These are phyloP conservation scores for Chenopodium album DNA, from an alignment of 148 eudicot species.

Conservation along the genomic window DNA sequence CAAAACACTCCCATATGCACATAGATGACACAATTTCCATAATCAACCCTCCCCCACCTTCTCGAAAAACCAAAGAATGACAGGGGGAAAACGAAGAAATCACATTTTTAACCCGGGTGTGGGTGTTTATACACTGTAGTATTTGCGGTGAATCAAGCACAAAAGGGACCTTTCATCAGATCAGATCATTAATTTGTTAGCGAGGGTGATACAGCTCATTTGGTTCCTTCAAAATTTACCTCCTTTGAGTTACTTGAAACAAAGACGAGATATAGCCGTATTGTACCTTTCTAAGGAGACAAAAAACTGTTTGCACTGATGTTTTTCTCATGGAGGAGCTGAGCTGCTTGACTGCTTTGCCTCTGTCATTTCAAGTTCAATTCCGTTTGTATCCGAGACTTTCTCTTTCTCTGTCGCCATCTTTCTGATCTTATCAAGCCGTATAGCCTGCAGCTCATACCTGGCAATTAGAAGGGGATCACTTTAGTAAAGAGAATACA, in stretches of 20 bases:
- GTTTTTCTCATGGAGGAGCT: conserved; percentile 21
- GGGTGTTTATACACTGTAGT: background rate
- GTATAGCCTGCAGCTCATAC: conserved; percentile 72
- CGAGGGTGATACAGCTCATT: background rate
- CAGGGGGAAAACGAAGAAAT: background rate
- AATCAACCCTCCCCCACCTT: background rate
- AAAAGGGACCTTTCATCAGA: background rate
- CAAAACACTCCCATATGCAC: background rate
- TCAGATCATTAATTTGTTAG: conserved; percentile 5
- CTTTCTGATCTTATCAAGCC: conserved; percentile 53
- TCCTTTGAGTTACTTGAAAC: conserved; percentile 1
- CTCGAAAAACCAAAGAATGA: background rate
- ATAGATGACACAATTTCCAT: background rate
- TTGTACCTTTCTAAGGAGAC: conserved; percentile 20
- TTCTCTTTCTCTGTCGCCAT: conserved; percentile 45
- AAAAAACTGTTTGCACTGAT: background rate
- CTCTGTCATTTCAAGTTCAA: conserved; percentile 92
- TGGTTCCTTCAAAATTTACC: background rate
- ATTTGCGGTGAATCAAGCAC: background rate
- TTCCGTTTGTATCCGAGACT: conserved; percentile 35
- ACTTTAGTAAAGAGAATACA: background rate
- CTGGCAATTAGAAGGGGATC: conserved; percentile 37
- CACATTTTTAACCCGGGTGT: background rate
- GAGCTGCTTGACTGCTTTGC: conserved; percentile 32
- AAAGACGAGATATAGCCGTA: conserved; percentile 13